phyloP scores from a whole-genome alignment of 192 early-diverging fungal genomes.

The Backusella psychrophila region DNA sequence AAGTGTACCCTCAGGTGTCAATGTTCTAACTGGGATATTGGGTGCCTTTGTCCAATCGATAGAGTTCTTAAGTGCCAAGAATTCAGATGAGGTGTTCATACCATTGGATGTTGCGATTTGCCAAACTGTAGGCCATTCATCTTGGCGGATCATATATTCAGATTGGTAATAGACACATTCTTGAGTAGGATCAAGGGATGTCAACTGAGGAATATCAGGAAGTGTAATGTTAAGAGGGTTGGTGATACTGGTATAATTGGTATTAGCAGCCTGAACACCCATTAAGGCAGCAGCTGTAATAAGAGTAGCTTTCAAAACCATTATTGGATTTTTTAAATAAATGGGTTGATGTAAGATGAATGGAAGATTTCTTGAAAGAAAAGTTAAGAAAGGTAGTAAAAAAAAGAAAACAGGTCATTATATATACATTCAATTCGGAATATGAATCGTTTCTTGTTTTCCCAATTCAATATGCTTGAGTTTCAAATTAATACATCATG shows the following conservation, averaged over 20 bases:
- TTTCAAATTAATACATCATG: background rate
- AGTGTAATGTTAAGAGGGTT: constrained; percentile 28
- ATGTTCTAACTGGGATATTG: constrained; percentile 22
- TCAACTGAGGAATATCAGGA: constrained; percentile 31
- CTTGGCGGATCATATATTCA: background rate
- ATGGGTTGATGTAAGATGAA: background rate
- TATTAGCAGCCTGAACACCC: constrained; percentile 1
- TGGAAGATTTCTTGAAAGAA: background rate
- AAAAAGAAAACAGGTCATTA: background rate
- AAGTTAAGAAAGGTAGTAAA: background rate
- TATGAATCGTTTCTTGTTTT: background rate
- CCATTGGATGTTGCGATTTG: constrained; percentile 8
- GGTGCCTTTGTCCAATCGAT: constrained; percentile 40
- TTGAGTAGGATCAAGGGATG: constrained; percentile 20
- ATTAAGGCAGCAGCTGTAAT: background rate
- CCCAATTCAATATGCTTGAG: background rate
- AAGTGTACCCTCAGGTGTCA: constrained; percentile 18
- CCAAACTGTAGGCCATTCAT: constrained; percentile 21
- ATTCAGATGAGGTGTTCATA: constrained; percentile 30
- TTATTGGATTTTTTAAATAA: background rate
- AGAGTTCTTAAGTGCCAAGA: constrained; percentile 33
- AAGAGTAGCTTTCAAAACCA: constrained; percentile 11
- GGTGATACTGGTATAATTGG: background rate
- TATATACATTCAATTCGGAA: background rate
- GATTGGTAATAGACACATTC: constrained; percentile 20